A percentile compares a stretch with the other conserved stretches of the same genome.
Evolutionary conservation across 257 asterid genomes (phyloP).

Genomic region (Fraxinus quadrangulata): DNA sequence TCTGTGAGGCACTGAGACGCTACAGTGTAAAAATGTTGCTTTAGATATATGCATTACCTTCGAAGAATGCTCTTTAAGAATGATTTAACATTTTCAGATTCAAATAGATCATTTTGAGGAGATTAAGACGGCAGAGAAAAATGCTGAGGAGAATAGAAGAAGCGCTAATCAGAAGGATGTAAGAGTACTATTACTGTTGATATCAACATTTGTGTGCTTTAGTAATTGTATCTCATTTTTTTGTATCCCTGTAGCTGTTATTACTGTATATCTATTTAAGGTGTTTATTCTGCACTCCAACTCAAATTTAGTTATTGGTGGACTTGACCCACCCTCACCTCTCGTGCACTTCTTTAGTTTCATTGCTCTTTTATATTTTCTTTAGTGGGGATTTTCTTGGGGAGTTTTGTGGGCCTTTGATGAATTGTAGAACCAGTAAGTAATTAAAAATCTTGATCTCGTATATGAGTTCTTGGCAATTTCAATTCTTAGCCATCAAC

Average conservation of each 20-base stretch:
- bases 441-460: conserved; percentile 8
- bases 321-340: not conserved
- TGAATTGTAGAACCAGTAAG: conserved; percentile 22
- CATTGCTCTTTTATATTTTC: not conserved
- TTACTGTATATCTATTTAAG: not conserved
- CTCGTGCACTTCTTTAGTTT: not conserved
- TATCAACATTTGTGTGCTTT: conserved; percentile 32
- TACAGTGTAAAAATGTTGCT: too few species aligned
- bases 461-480: conserved; percentile 28
- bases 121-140: conserved; percentile 70
- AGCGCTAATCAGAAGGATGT: conserved; percentile 94
- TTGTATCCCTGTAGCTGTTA: conserved; percentile 1
- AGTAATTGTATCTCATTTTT: conserved; percentile 3
- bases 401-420: conserved; percentile 15
- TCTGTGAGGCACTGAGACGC: too few species aligned
- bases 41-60: too few species aligned
- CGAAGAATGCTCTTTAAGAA: too few species aligned
- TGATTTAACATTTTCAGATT: conserved; percentile 55
- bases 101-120: conserved; percentile 95
- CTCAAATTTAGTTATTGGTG: not conserved
- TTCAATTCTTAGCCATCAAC: too few species aligned
- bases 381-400: not conserved
- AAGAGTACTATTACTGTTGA: conserved; percentile 37
- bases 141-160: conserved; percentile 95
- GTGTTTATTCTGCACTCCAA: conserved; percentile 5